Evolutionary conservation across 2,329 filamentous ascomycete genomes (phyloP).

Genomic region (Paradendryphiella salina): DNA sequence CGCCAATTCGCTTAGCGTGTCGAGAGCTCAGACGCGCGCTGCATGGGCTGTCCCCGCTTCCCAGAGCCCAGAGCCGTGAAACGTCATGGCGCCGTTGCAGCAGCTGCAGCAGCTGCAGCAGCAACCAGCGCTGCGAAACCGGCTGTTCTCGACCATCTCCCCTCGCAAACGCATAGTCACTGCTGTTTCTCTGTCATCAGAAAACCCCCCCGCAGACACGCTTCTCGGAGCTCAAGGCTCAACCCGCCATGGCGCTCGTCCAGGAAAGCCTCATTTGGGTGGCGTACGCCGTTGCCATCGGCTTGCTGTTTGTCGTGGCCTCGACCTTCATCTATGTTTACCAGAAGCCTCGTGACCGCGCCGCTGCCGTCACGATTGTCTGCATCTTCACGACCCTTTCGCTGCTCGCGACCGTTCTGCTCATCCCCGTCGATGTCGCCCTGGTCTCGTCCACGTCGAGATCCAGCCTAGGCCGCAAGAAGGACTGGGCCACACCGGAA

Average conservation of each 20-base stretch:
- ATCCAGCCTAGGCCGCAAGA: constrained; percentile 76
- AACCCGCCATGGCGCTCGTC: constrained; percentile 64
- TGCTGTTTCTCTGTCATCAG: not conserved
- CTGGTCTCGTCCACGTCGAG: constrained; percentile 87
- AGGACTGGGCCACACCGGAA: constrained; percentile 89
- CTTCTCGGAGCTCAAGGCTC: constrained; percentile 65
- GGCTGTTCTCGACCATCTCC: not conserved
- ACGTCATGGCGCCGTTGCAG: constrained; percentile 18
- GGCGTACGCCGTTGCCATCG: constrained; percentile 82
- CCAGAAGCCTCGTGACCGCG: constrained; percentile 85
- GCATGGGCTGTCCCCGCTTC: constrained; percentile 11
- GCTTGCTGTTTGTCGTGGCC: constrained; percentile 73
- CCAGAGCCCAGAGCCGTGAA: not conserved
- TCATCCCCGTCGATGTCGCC: constrained; percentile 93
- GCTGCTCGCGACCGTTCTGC: constrained; percentile 85
- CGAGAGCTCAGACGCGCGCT: constrained; percentile 12
- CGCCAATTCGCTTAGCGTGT: constrained; percentile 11
- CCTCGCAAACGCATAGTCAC: not conserved
- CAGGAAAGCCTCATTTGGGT: constrained; percentile 94
- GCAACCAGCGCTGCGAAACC: constrained; percentile 1
- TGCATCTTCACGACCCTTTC: constrained; percentile 85
- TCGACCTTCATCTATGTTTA: constrained; percentile 88
- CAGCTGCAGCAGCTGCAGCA: not conserved
- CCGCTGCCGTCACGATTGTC: constrained; percentile 76
- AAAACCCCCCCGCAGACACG: constrained; percentile 61